Base-by-base conservation (phyloP, 2,329 filamentous ascomycete species). In the Xylariales sp. region DNA sequence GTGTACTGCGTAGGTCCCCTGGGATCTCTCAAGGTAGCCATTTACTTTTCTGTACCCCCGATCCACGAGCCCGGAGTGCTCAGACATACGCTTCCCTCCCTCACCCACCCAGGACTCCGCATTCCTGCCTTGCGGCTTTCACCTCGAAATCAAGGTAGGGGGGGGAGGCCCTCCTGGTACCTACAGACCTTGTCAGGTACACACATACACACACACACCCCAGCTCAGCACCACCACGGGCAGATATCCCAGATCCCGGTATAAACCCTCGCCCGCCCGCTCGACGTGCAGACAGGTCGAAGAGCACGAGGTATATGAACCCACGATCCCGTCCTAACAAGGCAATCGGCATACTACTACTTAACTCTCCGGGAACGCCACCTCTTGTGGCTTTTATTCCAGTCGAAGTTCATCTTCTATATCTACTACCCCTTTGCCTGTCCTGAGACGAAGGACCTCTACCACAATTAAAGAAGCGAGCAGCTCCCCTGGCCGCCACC, bases 341-440 rank as follows among this genome's bases (percentile, higher is more conserved):
- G 19, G 19, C 28, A 33, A 18, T 16, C 29, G 28, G 17, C 30
- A 23, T 29, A 21, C 23, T 21, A 28, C 37, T 42, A 42, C 37
- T 42, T 38, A 38, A 39, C 34, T 38, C 30, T 33, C n/a, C n/a
- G n/a, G n/a, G 32, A 30, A 39, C 40, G 36, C 40, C 40, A 42
- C 36, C 35, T 37, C 20, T 13, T 27, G 31, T n/a, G n/a, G n/a
- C n/a, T n/a, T n/a, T n/a, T n/a, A n/a, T n/a, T n/a, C n/a, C n/a
- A n/a, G n/a, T n/a, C n/a, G n/a, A n/a, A n/a, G n/a, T n/a, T n/a
- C n/a, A n/a, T n/a, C n/a, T n/a, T n/a, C n/a, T n/a, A n/a, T n/a
- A n/a, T n/a, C n/a, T n/a, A n/a, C n/a, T n/a, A n/a, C n/a, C n/a
- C n/a, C n/a, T n/a, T n/a, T n/a, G n/a, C n/a, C n/a, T n/a, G n/a